Evolutionary conservation across 768 basidiomycete species (phyloP).

Genomic region (Suillus decipiens): DNA sequence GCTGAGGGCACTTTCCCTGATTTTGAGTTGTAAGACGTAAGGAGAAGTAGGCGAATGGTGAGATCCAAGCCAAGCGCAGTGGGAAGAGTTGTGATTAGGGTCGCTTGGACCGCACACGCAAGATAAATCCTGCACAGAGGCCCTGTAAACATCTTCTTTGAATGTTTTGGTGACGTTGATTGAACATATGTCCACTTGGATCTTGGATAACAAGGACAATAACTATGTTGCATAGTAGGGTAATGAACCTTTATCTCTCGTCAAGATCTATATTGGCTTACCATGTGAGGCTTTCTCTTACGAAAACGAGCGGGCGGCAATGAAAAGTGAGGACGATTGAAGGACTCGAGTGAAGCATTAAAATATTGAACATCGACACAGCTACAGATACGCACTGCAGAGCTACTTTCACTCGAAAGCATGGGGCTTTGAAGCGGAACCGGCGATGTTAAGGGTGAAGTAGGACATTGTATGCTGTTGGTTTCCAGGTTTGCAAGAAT

Average conservation of each 20-base stretch:
- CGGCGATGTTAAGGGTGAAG: not conserved
- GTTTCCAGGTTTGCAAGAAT: not conserved
- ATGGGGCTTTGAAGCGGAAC: not conserved
- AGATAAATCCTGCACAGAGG: conserved; percentile 42
- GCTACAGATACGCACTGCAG: conserved; percentile 1
- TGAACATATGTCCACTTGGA: conserved; percentile 46
- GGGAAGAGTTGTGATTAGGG: conserved; percentile 42
- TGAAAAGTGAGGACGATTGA: conserved; percentile 18
- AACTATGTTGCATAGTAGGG: conserved; percentile 35
- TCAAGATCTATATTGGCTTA: conserved; percentile 8
- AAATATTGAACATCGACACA: not conserved
- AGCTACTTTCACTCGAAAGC: not conserved
- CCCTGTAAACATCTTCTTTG: conserved; percentile 40
- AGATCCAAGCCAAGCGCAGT: conserved; percentile 56
- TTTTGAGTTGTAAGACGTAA: conserved; percentile 46
- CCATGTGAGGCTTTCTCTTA: conserved; percentile 23
- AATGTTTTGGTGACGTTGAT: conserved; percentile 46
- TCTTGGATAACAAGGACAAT: conserved; percentile 44
- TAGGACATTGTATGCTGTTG: not conserved
- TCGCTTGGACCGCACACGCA: conserved; percentile 51
- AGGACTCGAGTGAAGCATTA: conserved; percentile 19
- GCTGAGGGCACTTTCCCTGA: conserved; percentile 48
- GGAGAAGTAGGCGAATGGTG: conserved; percentile 38
- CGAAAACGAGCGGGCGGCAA: conserved; percentile 15
- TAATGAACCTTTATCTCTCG: not conserved